These are phyloP conservation scores for Pilasporangium apinafurcum DNA, from an alignment of 352 stramenopile genomes.

Conservation along the genomic window DNA sequence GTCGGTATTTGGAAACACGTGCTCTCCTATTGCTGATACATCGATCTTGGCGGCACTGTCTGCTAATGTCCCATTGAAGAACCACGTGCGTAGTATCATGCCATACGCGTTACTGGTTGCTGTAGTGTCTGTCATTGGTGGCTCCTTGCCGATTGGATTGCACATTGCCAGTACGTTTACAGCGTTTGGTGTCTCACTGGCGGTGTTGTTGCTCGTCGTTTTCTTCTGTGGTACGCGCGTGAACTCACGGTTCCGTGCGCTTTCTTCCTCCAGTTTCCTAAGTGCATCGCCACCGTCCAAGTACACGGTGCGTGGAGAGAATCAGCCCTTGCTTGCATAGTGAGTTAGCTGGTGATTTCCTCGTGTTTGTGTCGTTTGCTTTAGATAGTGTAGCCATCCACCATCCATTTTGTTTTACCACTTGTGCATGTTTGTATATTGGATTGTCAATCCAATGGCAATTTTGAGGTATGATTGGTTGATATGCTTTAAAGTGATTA, in stretches of 20 bases:
- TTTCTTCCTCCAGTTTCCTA: constrained; percentile 72
- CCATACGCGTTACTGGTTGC: constrained; percentile 78
- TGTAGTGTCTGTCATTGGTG: constrained; percentile 56
- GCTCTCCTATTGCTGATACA: constrained; percentile 91
- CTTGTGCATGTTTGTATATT: too few relatives aligned
- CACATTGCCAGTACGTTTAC: constrained; percentile 76
- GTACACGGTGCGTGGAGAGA: constrained; percentile 40
- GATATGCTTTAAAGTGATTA: not conserved
- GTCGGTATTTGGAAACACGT: constrained; percentile 86
- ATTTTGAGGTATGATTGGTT: too few relatives aligned
- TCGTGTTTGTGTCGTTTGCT: not conserved
- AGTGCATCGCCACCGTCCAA: constrained; percentile 51
- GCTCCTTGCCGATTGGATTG: constrained; percentile 63
- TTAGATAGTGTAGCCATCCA: constrained; percentile 1
- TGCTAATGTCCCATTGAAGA: constrained; percentile 64
- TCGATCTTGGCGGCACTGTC: constrained; percentile 87
- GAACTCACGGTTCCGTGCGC: constrained; percentile 66
- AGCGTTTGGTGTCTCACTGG: constrained; percentile 69
- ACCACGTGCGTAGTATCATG: constrained; percentile 82
- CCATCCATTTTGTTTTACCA: not conserved
- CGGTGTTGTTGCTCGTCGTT: constrained; percentile 62
- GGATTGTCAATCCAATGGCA: too few relatives aligned
- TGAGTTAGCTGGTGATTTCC: not conserved
- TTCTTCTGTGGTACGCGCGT: constrained; percentile 78
- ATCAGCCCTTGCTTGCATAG: constrained; percentile 37